phyloP scores from a whole-genome alignment of 306 rosid species.

The Astragalus membranaceus region DNA sequence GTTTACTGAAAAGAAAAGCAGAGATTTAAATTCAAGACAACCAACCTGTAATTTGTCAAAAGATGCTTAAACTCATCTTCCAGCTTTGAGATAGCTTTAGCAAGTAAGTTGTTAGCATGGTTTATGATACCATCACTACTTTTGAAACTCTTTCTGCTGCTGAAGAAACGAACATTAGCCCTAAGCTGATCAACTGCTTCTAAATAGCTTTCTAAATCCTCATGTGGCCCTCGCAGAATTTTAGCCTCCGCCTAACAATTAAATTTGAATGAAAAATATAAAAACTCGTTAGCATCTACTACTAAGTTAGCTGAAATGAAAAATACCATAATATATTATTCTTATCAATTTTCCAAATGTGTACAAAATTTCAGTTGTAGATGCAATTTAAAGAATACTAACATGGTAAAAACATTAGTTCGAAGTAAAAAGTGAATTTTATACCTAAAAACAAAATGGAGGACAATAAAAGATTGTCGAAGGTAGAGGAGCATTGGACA shows the following conservation, averaged over 20 bases:
- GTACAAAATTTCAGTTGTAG: neutral
- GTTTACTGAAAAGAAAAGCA: neutral
- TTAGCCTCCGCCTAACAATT: constrained; percentile 86
- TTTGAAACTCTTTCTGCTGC: constrained; percentile 51
- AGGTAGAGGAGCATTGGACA: neutral
- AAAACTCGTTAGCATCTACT: neutral
- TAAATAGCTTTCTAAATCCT: constrained; percentile 87
- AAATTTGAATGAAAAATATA: constrained; percentile 7
- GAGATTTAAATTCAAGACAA: constrained; percentile 4
- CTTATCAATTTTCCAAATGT: neutral
- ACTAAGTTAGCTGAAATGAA: neutral
- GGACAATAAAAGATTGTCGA: neutral
- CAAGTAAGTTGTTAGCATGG: constrained; percentile 72
- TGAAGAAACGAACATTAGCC: constrained; percentile 52
- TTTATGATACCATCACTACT: constrained; percentile 51
- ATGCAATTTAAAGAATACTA: neutral
- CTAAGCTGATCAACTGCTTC: constrained; percentile 81
- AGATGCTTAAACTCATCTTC: constrained; percentile 91
- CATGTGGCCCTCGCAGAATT: constrained; percentile 91
- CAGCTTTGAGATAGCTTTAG: constrained; percentile 84
- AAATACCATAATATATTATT: neutral
- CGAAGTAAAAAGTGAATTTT: neutral
- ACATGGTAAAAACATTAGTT: neutral
- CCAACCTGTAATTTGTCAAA: constrained; percentile 73
- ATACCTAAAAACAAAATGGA: neutral